These are phyloP conservation scores for Macaranga tanarius DNA, from an alignment of 441 rosid genomes.

Conservation along the genomic window DNA sequence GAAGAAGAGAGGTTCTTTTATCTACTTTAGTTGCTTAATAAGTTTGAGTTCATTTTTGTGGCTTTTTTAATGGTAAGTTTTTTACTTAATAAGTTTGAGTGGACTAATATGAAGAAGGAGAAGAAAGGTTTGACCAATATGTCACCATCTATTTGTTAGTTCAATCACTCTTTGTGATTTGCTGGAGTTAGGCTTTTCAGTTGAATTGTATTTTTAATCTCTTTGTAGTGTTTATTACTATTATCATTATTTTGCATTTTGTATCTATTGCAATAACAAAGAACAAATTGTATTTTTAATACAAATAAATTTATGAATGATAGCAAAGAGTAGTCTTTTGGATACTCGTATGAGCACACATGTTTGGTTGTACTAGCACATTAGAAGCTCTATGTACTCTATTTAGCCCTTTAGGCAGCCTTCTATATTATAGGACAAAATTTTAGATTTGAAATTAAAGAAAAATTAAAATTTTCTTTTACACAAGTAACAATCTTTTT, in stretches of 20 bases:
- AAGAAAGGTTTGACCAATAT: conserved; percentile 9
- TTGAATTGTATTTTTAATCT: conserved; percentile 27
- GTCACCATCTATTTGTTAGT: no score
- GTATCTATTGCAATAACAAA: conserved; percentile 15
- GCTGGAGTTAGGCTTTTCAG: conserved; percentile 8
- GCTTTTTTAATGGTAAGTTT: no score
- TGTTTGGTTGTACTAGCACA: conserved; percentile 29
- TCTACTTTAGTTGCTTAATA: no score
- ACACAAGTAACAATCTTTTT: no score
- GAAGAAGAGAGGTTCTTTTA: no score
- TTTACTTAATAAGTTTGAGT: background rate
- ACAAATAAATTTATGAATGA: background rate
- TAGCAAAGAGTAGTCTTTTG: background rate
- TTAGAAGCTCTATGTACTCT: conserved; percentile 1
- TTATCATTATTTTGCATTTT: conserved; percentile 17
- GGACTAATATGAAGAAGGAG: conserved; percentile 14
- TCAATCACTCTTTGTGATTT: conserved; percentile 8
- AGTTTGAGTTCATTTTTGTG: no score
- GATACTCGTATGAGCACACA: conserved; percentile 38
- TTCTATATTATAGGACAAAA: no score
- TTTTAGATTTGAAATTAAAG: no score
- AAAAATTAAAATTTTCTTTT: no score
- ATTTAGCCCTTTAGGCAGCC: background rate
- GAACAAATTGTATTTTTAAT: conserved; percentile 10
- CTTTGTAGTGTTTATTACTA: conserved; percentile 4